phyloP scores from a whole-genome alignment of 345 rosid genomes.

The Populus simonii region DNA sequence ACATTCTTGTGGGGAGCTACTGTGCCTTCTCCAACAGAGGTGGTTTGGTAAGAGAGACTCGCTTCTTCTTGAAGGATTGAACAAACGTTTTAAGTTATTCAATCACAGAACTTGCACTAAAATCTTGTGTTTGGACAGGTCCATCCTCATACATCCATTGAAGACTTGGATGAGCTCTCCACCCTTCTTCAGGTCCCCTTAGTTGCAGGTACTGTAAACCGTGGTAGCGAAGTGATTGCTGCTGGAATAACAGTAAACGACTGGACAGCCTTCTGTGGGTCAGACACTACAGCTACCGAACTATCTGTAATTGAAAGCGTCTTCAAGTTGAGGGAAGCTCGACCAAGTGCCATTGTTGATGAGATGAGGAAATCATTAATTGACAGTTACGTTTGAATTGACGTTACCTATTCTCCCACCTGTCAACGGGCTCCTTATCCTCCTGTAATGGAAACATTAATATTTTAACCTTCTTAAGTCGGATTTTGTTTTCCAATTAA shows the following conservation, averaged over 20 bases:
- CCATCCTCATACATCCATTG: slow-evolving; percentile 87
- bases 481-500: background rate
- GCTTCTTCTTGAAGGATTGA: background rate
- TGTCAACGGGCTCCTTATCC: background rate
- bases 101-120: background rate
- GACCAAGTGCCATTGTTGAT: slow-evolving; percentile 70
- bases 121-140: slow-evolving; percentile 43
- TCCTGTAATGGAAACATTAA: background rate
- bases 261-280: slow-evolving; percentile 89
- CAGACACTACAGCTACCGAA: slow-evolving; percentile 91
- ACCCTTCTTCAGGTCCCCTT: slow-evolving; percentile 73
- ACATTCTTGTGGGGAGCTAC: slow-evolving; percentile 91
- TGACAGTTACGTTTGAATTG: slow-evolving; percentile 57
- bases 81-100: background rate
- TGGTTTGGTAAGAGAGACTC: slow-evolving; percentile 57
- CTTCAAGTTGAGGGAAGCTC: slow-evolving; percentile 89
- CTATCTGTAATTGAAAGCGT: slow-evolving; percentile 83
- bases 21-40: slow-evolving; percentile 86
- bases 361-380: slow-evolving; percentile 94
- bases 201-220: slow-evolving; percentile 33
- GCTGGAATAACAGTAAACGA: slow-evolving; percentile 89
- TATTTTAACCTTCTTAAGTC: background rate
- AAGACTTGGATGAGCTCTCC: slow-evolving; percentile 92
- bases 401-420: background rate
- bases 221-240: slow-evolving; percentile 49